These are phyloP conservation scores for Microdochium nivale DNA, from an alignment of 2,329 filamentous ascomycete species.

Conservation along the genomic window DNA sequence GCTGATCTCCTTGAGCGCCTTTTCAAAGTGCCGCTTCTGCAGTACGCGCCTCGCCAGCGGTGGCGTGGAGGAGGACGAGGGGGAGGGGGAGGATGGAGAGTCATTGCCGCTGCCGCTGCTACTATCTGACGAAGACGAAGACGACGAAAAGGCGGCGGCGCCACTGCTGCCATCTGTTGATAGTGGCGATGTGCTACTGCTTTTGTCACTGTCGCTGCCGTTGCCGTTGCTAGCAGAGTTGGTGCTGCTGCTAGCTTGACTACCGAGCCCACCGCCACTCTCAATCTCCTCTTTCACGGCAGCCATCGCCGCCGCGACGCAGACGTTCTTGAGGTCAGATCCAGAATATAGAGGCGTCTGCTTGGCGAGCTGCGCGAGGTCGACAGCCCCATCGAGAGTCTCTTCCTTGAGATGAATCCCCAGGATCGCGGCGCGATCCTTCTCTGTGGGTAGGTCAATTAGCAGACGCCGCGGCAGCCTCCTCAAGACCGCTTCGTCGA, in stretches of 20 bases:
- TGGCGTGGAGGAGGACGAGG: neutral
- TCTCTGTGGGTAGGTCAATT: conserved; percentile 61
- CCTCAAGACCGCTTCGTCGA: conserved; percentile 81
- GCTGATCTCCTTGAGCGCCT: conserved; percentile 78
- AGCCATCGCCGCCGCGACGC: conserved; percentile 69
- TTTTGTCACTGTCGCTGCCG: neutral
- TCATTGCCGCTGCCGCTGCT: no score
- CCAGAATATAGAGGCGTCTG: conserved; percentile 72
- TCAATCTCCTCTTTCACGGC: conserved; percentile 66
- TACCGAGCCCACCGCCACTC: conserved; percentile 11
- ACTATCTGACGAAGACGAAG: neutral
- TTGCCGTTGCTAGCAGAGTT: neutral
- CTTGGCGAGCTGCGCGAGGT: conserved; percentile 52
- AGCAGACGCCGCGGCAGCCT: conserved; percentile 64
- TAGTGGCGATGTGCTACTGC: neutral
- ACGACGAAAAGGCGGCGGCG: conserved; percentile 12
- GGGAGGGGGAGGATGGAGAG: neutral
- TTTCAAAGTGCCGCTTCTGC: conserved; percentile 66
- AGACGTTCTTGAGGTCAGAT: conserved; percentile 76
- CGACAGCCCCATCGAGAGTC: conserved; percentile 49
- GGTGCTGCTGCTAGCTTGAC: neutral
- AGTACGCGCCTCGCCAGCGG: conserved; percentile 53
- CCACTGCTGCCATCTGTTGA: neutral
- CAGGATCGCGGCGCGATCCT: conserved; percentile 60
- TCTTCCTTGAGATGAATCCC: conserved; percentile 65